These are phyloP conservation scores for Clonostachys sp. DNA, from an alignment of 2,329 filamentous ascomycete species.

Conservation along the genomic window DNA sequence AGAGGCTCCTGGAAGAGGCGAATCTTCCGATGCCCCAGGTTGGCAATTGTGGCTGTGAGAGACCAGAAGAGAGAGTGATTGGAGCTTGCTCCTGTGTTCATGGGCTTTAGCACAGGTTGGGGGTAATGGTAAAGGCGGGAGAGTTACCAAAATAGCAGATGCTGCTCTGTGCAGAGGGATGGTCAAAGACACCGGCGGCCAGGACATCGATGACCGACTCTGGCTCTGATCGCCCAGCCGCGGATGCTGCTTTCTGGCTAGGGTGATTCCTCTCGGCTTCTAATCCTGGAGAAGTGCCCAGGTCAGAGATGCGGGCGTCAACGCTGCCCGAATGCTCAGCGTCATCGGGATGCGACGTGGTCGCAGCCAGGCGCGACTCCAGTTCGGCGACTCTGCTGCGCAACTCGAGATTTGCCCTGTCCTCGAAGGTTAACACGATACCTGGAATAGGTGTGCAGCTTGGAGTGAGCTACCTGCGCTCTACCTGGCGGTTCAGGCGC, in stretches of 20 bases:
- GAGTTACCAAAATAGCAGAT: conserved; percentile 17
- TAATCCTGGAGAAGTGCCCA: no score
- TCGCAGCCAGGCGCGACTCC: conserved; percentile 9
- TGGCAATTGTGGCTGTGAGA: conserved; percentile 15
- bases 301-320: not conserved
- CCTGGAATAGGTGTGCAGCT: no score
- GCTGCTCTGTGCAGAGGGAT: conserved; percentile 9
- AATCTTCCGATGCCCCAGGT: conserved; percentile 9
- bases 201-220: conserved; percentile 17
- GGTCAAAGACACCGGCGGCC: conserved; percentile 19
- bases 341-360: not conserved
- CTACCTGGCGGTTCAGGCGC: conserved; percentile 13
- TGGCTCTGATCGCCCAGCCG: not conserved
- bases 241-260: not conserved
- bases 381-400: conserved; percentile 11
- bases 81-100: conserved; percentile 15
- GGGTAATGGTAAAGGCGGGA: not conserved
- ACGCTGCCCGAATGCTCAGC: not conserved
- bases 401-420: conserved; percentile 7
- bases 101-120: not conserved
- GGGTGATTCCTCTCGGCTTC: no score
- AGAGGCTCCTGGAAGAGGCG: conserved; percentile 5
- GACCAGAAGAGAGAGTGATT: conserved; percentile 21
- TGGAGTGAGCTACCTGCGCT: not conserved
- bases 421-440: no score